A percentile compares a stretch with the other conserved stretches of the same genome.
phyloP scores from a whole-genome alignment of 768 basidiomycete genomes.

The Calvatia gigantea region DNA sequence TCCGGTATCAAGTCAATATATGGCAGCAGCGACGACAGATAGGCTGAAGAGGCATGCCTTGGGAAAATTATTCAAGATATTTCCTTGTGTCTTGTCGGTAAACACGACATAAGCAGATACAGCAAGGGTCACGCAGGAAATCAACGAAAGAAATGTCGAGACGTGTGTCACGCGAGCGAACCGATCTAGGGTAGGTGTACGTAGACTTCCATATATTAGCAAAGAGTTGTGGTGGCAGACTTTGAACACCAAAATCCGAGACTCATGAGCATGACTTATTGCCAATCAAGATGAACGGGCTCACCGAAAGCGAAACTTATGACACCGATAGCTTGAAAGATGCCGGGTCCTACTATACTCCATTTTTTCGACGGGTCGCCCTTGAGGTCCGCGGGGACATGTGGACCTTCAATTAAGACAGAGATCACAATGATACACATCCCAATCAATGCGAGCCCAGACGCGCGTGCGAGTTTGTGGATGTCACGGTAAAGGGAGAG shows the following conservation, averaged over 20 bases:
- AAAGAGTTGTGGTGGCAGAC: slow-evolving; percentile 98
- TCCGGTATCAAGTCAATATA: not conserved
- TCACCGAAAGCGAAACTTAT: slow-evolving; percentile 88
- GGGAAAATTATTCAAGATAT: slow-evolving; percentile 94
- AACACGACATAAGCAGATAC: slow-evolving; percentile 85
- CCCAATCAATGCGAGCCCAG: slow-evolving; percentile 84
- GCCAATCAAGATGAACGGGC: slow-evolving; percentile 2
- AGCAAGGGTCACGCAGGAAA: slow-evolving; percentile 83
- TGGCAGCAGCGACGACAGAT: not conserved
- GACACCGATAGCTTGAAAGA: slow-evolving; percentile 96
- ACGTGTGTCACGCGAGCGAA: slow-evolving; percentile 92
- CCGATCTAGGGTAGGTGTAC: slow-evolving; percentile 90
- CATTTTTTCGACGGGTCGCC: slow-evolving; percentile 75
- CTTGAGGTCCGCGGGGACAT: slow-evolving; percentile 67
- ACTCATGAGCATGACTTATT: not conserved
- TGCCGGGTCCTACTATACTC: slow-evolving; percentile 71
- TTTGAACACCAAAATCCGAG: slow-evolving; percentile 17
- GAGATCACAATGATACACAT: slow-evolving; percentile 92
- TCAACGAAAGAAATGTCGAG: slow-evolving; percentile 78
- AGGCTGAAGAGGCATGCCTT: slow-evolving; percentile 39
- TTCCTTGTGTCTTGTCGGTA: slow-evolving; percentile 91
- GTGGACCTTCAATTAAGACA: slow-evolving; percentile 79
- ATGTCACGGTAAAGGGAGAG: slow-evolving; percentile 96
- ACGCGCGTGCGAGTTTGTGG: slow-evolving; percentile 92
- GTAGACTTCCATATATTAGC: slow-evolving; percentile 90